Evolutionary conservation across 371 early-diverging fungal genomes (phyloP), one percentile per base, ranked within the genome.

Genomic region (Lichtheimia ornata): DNA sequence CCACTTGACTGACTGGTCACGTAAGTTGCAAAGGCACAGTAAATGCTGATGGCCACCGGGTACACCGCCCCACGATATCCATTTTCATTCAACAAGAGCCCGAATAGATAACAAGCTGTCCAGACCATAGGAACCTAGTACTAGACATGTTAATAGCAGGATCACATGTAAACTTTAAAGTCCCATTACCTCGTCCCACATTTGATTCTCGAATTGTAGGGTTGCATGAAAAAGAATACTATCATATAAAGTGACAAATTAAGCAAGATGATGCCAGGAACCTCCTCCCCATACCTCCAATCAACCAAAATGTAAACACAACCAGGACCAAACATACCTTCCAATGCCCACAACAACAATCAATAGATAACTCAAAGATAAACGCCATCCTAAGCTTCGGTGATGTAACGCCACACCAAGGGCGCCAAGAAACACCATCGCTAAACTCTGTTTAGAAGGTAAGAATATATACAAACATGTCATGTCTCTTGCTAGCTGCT

Each of bases 151-250:
- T 35, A 35, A 35, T 35, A 35, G 11, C 35, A 35, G 35, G 35
- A 35, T 35, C 35, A 35, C 35, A 35, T 35, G 35, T 35, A 35
- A 35, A 35, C 35, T 35, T 35, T 9, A 28, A 35, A 11, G 35
- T 35, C 35, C 11, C 11, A 35, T 53, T 71, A 71, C 77, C 67
- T 77, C 78, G 57, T 77, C 78, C 78, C 74, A 77, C 78, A 77
- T 77, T 67, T 77, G 74, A 51, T 77, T 62, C 49, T 73, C 65
- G 64, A 64, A 73, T 43, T 73, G 71, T 44, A 76, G 56, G 17
- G 77, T 73, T 22, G 67, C 77, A 69, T 76, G 77, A 62, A 76
- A 76, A 30, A 76, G 63, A 1, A 73, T 64, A 63, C 77, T 76
- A 53, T 40, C 13, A 20, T 35, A 7, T 35, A 7, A 28, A 28